Conservation (phyloP, 2,329 filamentous ascomycete genomes). For the Aspergillus glaucus region DNA sequence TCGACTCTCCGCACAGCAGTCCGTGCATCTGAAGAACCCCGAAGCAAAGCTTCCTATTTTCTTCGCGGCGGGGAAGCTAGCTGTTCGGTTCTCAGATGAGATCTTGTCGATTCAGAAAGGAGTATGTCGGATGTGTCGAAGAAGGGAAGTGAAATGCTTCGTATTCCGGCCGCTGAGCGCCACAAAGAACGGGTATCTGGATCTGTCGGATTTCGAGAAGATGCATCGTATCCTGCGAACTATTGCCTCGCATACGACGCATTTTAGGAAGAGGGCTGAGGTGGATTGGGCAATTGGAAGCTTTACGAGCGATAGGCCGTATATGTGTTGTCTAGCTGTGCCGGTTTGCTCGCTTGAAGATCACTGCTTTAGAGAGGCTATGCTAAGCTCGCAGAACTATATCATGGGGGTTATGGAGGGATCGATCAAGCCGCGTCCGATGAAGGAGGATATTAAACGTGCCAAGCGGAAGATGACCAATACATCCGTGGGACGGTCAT, state of each 20-base stretch:
- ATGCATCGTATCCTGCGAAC: constrained; percentile 3
- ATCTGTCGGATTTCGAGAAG: constrained; percentile 4
- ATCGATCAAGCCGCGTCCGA: neutral
- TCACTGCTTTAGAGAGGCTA: constrained; percentile 2
- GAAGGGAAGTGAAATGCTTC: neutral
- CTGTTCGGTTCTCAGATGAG: neutral
- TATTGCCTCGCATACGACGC: constrained; percentile 6
- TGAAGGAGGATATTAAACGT: neutral
- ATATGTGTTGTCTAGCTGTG: constrained; percentile 6
- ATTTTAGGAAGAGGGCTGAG: constrained; percentile 1
- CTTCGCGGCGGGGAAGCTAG: neutral
- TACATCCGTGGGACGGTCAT: neutral
- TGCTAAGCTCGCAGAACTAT: constrained; percentile 1
- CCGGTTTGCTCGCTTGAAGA: constrained; percentile 3
- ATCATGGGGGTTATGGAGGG: neutral
- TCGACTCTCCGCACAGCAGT: neutral
- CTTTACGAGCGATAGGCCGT: constrained; percentile 5
- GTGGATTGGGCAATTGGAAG: constrained; percentile 5
- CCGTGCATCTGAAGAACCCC: neutral
- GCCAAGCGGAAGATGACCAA: neutral
- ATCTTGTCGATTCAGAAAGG: neutral
- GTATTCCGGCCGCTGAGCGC: constrained; percentile 5
- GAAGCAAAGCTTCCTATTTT: neutral
- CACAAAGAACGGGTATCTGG: constrained; percentile 3
- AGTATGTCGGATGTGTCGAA: neutral